Evolutionary conservation across 352 stramenopile genomes (phyloP).

Genomic region (Plasmopara muralis): DNA sequence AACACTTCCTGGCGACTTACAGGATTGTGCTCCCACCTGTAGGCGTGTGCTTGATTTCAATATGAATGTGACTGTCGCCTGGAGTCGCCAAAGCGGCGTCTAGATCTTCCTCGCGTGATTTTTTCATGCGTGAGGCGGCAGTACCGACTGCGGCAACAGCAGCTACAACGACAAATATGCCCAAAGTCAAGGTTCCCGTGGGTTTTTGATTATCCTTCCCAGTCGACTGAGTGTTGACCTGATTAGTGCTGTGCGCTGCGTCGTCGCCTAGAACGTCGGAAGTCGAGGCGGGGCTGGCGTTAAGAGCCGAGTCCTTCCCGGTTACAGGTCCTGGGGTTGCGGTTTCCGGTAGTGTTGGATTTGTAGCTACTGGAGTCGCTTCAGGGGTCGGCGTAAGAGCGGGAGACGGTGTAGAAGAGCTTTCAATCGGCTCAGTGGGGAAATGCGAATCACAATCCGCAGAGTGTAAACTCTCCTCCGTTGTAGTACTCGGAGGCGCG

Average conservation of each 20-base stretch:
- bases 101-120: slow-evolving; percentile 9
- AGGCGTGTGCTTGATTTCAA: slow-evolving; percentile 36
- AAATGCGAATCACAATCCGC: slow-evolving; percentile 34
- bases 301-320: slow-evolving; percentile 10
- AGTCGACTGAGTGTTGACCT: slow-evolving; percentile 25
- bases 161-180: slow-evolving; percentile 13
- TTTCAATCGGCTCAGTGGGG: slow-evolving; percentile 19
- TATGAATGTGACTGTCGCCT: slow-evolving; percentile 27
- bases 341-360: slow-evolving; percentile 4
- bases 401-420: slow-evolving; percentile 4
- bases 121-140: slow-evolving; percentile 21
- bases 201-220: slow-evolving; percentile 2
- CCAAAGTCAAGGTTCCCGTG: neutral
- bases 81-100: slow-evolving; percentile 21
- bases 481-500: slow-evolving; percentile 6
- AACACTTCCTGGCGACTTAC: slow-evolving; percentile 11
- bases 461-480: slow-evolving; percentile 12
- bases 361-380: slow-evolving; percentile 12
- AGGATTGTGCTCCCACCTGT: slow-evolving; percentile 38
- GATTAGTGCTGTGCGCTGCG: slow-evolving; percentile 19
- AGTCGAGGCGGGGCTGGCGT: slow-evolving; percentile 6
- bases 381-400: slow-evolving; percentile 5
- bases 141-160: slow-evolving; percentile 32
- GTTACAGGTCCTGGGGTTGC: slow-evolving; percentile 5
- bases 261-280: slow-evolving; percentile 12